phyloP scores from a whole-genome alignment of 2,329 filamentous ascomycete species.

The Xylaria sp. region DNA sequence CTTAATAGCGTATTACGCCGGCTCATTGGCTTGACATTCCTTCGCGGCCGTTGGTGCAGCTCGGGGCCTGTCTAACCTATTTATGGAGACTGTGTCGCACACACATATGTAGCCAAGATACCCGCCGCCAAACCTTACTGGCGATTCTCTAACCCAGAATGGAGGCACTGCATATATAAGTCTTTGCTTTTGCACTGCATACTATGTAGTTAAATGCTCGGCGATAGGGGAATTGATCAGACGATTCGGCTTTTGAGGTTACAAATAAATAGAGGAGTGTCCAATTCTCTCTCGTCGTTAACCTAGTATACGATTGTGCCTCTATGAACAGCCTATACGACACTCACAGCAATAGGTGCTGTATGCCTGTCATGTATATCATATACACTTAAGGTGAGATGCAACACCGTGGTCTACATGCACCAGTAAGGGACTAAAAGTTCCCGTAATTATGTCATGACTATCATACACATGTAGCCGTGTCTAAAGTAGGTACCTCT shows the following conservation, averaged over 20 bases:
- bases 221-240: neutral
- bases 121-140: neutral
- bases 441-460: conserved; percentile 27
- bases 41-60: conserved; percentile 1
- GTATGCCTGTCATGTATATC: neutral
- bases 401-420: neutral
- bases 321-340: conserved; percentile 10
- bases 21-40: conserved; percentile 5
- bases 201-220: neutral
- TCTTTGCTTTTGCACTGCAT: conserved; percentile 2
- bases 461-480: neutral
- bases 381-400: neutral
- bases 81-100: neutral
- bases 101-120: neutral
- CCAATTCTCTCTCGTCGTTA: too few species aligned
- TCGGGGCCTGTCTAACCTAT: neutral
- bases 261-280: too few species aligned
- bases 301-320: conserved; percentile 1
- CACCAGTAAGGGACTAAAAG: neutral
- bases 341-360: neutral
- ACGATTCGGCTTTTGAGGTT: neutral
- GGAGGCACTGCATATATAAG: neutral
- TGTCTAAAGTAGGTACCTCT: neutral
- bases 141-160: neutral
- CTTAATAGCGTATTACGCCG: neutral